Conservation (phyloP, 1,284 basidiomycete genomes). For the Cerioporus squamosus region DNA sequence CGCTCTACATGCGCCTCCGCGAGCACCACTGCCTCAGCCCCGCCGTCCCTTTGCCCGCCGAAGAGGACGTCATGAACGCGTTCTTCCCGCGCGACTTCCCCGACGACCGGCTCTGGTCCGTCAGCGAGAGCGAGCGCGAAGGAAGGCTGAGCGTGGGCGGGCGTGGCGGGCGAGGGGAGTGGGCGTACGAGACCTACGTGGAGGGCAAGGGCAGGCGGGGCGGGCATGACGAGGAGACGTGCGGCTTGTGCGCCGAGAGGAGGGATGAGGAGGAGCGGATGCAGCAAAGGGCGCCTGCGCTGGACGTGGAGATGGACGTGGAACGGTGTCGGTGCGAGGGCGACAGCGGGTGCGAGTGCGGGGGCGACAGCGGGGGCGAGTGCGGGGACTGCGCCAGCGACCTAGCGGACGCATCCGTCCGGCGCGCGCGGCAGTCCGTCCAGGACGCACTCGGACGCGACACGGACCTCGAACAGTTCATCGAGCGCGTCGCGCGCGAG, state of each 20-base stretch:
- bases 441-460: conserved; percentile 34
- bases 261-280: conserved; percentile 30
- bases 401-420: too few species aligned
- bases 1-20: conserved; percentile 56
- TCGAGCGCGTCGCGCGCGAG: conserved; percentile 23
- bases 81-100: conserved; percentile 48
- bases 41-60: conserved; percentile 35
- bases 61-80: conserved; percentile 56
- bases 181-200: conserved; percentile 41
- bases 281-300: neutral
- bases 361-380: too few species aligned
- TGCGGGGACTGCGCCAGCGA: neutral
- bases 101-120: conserved; percentile 10
- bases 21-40: conserved; percentile 58
- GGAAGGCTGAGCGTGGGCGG: conserved; percentile 13
- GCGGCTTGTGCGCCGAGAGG: conserved; percentile 30
- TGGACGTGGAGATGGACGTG: neutral
- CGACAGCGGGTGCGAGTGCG: too few species aligned
- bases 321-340: too few species aligned
- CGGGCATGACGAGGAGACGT: conserved; percentile 48
- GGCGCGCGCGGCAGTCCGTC: conserved; percentile 25
- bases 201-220: conserved; percentile 37
- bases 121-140: conserved; percentile 22
- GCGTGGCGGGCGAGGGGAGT: conserved; percentile 8
- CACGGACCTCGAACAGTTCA: conserved; percentile 24